Evolutionary conservation across 2,329 filamentous ascomycete species (phyloP).

Genomic region (Pseudocercospora pini-densiflorae): DNA sequence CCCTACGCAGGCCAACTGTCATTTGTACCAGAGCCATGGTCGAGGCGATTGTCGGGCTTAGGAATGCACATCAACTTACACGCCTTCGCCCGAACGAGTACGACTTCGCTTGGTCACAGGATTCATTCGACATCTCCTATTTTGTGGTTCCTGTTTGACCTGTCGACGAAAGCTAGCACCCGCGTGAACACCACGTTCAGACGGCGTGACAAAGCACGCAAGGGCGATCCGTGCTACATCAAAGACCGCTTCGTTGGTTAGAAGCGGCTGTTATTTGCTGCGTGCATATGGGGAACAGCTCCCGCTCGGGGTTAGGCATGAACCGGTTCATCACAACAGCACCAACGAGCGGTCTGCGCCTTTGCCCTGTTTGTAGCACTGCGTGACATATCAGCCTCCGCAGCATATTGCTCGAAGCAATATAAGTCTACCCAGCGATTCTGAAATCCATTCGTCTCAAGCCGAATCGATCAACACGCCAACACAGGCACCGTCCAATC

Average conservation of each 20-base stretch:
- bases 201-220: neutral
- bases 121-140: neutral
- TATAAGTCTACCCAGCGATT: neutral
- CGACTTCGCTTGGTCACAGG: slow-evolving; percentile 6
- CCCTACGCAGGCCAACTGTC: slow-evolving; percentile 4
- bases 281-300: neutral
- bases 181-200: slow-evolving; percentile 1
- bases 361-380: neutral
- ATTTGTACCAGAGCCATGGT: slow-evolving; percentile 6
- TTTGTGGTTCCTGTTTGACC: neutral
- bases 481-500: slow-evolving; percentile 1
- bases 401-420: neutral
- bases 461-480: neutral
- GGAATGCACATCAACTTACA: neutral
- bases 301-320: slow-evolving; percentile 2
- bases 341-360: slow-evolving; percentile 3
- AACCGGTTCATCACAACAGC: slow-evolving; percentile 7
- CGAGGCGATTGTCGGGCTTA: neutral
- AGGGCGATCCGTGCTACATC: neutral
- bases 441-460: neutral
- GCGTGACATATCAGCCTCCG: slow-evolving; percentile 2
- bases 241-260: neutral
- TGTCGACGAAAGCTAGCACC: neutral
- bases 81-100: neutral
- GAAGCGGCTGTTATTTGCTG: neutral